Evolutionary conservation across 164 flowering plant genomes (phyloP).

Genomic region (Echeveria elegans): DNA sequence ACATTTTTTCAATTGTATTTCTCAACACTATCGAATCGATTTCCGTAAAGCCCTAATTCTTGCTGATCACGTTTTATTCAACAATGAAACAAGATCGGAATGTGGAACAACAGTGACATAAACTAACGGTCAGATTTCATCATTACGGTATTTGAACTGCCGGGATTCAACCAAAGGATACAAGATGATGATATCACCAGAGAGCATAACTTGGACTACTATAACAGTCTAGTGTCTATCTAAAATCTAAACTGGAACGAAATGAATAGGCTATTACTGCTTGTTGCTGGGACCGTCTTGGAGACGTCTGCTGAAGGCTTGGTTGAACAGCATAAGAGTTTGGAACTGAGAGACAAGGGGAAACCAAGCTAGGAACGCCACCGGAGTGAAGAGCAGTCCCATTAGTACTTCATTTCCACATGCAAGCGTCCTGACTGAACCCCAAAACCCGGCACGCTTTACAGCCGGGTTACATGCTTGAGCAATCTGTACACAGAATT

Average conservation of each 20-base stretch:
- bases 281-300: conserved; percentile 2
- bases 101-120: background rate
- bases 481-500: background rate
- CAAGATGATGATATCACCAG: too few relatives aligned
- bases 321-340: background rate
- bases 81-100: background rate
- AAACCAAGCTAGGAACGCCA: background rate
- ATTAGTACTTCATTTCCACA: background rate
- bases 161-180: background rate
- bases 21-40: background rate
- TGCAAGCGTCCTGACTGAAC: background rate
- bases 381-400: conserved; percentile 2
- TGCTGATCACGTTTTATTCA: conserved; percentile 1
- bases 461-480: background rate
- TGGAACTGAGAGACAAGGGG: background rate
- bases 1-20: too few relatives aligned
- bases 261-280: background rate
- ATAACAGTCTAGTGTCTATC: background rate
- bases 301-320: conserved; percentile 4
- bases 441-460: background rate
- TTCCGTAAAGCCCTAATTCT: background rate
- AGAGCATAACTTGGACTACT: background rate
- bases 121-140: background rate
- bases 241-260: background rate
- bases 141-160: background rate